Conservation (phyloP, 495 filamentous ascomycete species). For the Xylaria castorea region DNA sequence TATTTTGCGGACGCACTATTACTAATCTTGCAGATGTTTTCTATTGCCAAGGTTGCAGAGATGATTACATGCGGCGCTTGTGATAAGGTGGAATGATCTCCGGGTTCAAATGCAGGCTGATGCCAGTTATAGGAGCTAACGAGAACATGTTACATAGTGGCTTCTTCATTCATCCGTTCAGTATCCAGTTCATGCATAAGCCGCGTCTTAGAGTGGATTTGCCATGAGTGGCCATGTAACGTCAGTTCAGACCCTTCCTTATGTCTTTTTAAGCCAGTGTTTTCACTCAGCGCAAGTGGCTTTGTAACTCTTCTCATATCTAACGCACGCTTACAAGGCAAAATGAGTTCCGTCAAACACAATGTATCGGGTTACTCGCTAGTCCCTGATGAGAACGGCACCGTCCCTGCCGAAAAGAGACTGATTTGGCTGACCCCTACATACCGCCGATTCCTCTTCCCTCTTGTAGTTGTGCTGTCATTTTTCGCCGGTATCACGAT, state of each 20-base stretch:
- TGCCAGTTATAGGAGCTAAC: not conserved
- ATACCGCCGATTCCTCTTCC: not conserved
- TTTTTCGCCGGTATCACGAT: not conserved
- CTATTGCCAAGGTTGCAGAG: not conserved
- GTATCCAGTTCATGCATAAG: not conserved
- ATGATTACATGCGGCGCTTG: not conserved
- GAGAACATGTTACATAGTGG: not conserved
- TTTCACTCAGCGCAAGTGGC: not conserved
- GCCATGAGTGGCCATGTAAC: constrained; percentile 3
- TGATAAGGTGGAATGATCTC: constrained; percentile 2
- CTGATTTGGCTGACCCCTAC: not conserved
- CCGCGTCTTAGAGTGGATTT: not conserved
- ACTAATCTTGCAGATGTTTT: not conserved
- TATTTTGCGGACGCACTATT: not conserved
- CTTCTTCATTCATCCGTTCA: not conserved
- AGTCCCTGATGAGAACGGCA: constrained; percentile 8
- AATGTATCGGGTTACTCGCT: constrained; percentile 3
- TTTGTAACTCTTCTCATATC: constrained; percentile 2
- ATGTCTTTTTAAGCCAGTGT: constrained; percentile 1
- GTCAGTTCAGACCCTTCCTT: not conserved
- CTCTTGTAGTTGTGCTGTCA: not conserved
- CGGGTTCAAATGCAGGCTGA: not conserved
- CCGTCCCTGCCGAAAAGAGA: not conserved
- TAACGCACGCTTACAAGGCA: not conserved
- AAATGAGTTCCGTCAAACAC: not conserved